Evolutionary conservation across 2,329 filamentous ascomycete genomes (phyloP).

Genomic region (Fusarium foetens): DNA sequence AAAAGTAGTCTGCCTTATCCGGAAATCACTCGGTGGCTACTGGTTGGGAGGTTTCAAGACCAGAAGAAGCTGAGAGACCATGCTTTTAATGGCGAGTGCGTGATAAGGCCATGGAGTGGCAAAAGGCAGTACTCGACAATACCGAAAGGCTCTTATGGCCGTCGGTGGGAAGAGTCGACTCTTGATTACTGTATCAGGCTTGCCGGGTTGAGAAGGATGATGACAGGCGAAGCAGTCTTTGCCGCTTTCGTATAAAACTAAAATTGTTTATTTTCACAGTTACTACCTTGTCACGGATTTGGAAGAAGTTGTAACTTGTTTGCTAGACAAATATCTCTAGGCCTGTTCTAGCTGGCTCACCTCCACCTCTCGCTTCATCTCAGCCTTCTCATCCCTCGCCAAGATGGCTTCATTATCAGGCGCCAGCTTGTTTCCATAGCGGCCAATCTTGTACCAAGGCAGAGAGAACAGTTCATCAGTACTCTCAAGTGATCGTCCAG

Average conservation of each 20-base stretch:
- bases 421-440: conserved; percentile 45
- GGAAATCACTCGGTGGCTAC: background rate
- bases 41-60: conserved; percentile 5
- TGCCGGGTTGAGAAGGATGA: rapidly evolving
- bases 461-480: conserved; percentile 73
- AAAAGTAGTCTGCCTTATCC: background rate
- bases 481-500: conserved; percentile 65
- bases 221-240: background rate
- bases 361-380: conserved; percentile 11
- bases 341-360: background rate
- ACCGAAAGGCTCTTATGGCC: background rate
- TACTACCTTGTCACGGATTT: background rate
- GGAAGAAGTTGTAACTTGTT: background rate
- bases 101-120: background rate
- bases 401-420: conserved; percentile 19
- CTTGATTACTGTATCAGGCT: background rate
- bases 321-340: background rate
- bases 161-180: background rate
- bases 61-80: background rate
- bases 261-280: background rate
- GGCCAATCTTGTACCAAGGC: conserved; percentile 74
- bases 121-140: background rate
- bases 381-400: conserved; percentile 13
- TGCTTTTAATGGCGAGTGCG: rapidly evolving
- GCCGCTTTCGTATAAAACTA: background rate